Conservation (phyloP, 1,284 basidiomycete genomes). For the Thelephora terrestris region DNA sequence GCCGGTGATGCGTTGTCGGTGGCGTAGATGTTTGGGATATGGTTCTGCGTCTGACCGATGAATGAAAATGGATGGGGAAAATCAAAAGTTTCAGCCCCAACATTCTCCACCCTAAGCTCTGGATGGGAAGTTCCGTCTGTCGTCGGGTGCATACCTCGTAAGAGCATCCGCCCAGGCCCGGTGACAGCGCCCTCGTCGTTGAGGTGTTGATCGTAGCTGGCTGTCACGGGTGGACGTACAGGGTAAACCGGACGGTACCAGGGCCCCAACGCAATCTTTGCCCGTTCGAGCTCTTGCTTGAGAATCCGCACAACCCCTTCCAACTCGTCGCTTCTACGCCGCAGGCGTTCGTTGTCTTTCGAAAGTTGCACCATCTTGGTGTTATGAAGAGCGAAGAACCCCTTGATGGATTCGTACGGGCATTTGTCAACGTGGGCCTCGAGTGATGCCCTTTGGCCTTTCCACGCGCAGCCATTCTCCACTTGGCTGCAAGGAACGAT, state of each 20-base stretch:
- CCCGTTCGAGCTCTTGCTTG: slow-evolving; percentile 39
- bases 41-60: no score
- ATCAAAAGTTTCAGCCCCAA: no score
- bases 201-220: slow-evolving; percentile 1
- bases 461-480: slow-evolving; percentile 45
- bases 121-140: slow-evolving; percentile 8
- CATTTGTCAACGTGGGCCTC: slow-evolving; percentile 39
- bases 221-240: slow-evolving; percentile 10
- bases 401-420: slow-evolving; percentile 52
- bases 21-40: no score
- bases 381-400: slow-evolving; percentile 44
- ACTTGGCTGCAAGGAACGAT: slow-evolving; percentile 39
- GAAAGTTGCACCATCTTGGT: slow-evolving; percentile 33
- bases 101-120: no score
- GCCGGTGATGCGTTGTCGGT: no score
- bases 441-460: slow-evolving; percentile 33
- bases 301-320: slow-evolving; percentile 40
- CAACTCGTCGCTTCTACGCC: slow-evolving; percentile 39
- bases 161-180: slow-evolving; percentile 8
- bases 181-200: slow-evolving; percentile 2
- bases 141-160: not conserved
- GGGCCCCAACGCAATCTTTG: slow-evolving; percentile 49
- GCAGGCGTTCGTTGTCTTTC: slow-evolving; percentile 52
- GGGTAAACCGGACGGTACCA: slow-evolving; percentile 39
- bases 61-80: no score